These are phyloP conservation scores for Aspergillus transmontanensis DNA, from an alignment of 2,329 filamentous ascomycete genomes.

Conservation along the genomic window DNA sequence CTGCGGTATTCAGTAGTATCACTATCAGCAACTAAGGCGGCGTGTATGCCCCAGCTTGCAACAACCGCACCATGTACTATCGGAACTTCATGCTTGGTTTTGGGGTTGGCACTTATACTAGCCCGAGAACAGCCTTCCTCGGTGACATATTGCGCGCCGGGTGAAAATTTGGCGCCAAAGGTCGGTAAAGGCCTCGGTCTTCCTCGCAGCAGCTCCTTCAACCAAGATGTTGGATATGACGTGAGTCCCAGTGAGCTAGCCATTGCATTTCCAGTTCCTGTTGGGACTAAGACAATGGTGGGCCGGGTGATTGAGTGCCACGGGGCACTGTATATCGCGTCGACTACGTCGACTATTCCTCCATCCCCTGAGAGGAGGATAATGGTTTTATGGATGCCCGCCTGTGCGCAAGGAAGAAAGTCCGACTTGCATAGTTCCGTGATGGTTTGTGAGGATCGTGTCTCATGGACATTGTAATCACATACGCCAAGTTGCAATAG, in stretches of 20 bases:
- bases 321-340: slow-evolving; percentile 54
- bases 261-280: slow-evolving; percentile 54
- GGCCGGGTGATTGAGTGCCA: slow-evolving; percentile 50
- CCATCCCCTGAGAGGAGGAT: slow-evolving; percentile 87
- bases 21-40: slow-evolving; percentile 84
- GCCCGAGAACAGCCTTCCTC: slow-evolving; percentile 50
- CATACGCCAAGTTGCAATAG: slow-evolving; percentile 51
- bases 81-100: slow-evolving; percentile 33
- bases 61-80: slow-evolving; percentile 74
- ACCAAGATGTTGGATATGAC: slow-evolving; percentile 39
- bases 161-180: slow-evolving; percentile 65
- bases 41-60: slow-evolving; percentile 86
- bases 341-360: slow-evolving; percentile 79
- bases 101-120: slow-evolving; percentile 18
- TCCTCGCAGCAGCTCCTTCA: slow-evolving; percentile 65
- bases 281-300: slow-evolving; percentile 57
- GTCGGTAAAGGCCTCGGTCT: slow-evolving; percentile 58
- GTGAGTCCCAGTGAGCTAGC: slow-evolving; percentile 42
- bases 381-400: slow-evolving; percentile 59
- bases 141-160: slow-evolving; percentile 52
- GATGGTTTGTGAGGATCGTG: slow-evolving; percentile 65
- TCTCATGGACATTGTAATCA: slow-evolving; percentile 61
- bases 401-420: slow-evolving; percentile 54
- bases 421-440: slow-evolving; percentile 59
- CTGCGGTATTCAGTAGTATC: slow-evolving; percentile 80